Percentiles rank a stretch among this genome's conserved stretches.
Evolutionary conservation across 768 basidiomycete genomes (phyloP).

Genomic region (Pisolithus microcarpus): DNA sequence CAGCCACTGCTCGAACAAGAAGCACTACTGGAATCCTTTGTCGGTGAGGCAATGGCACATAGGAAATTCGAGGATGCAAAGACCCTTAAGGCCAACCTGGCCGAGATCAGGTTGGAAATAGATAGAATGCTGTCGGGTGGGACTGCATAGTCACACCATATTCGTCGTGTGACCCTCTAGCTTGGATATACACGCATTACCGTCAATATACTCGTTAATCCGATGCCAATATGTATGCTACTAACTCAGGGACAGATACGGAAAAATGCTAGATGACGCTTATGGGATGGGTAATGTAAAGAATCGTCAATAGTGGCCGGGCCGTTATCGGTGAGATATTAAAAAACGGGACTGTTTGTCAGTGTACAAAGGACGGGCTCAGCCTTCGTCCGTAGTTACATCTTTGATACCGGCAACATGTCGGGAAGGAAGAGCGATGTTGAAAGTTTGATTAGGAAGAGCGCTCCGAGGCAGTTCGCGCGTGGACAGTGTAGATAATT

Average conservation of each 20-base stretch:
- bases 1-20: constrained; percentile 95
- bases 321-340: background rate
- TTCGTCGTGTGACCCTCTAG: too few relatives aligned
- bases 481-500: constrained; percentile 25
- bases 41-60: constrained; percentile 82
- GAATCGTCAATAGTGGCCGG: background rate
- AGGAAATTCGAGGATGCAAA: constrained; percentile 95
- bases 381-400: constrained; percentile 22
- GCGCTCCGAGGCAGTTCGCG: constrained; percentile 50
- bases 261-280: constrained; percentile 19
- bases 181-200: constrained; percentile 6
- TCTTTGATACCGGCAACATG: constrained; percentile 12
- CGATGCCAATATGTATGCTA: constrained; percentile 1
- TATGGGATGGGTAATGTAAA: constrained; percentile 24
- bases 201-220: background rate
- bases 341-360: constrained; percentile 6
- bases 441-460: constrained; percentile 43
- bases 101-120: constrained; percentile 82
- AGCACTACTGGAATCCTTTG: constrained; percentile 79
- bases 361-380: constrained; percentile 16
- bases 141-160: constrained; percentile 9
- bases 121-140: constrained; percentile 49
- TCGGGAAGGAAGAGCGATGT: constrained; percentile 29
- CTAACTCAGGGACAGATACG: background rate
- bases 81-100: constrained; percentile 69